phyloP scores from a whole-genome alignment of 148 eudicot genomes.

The Talinum fruticosum region DNA sequence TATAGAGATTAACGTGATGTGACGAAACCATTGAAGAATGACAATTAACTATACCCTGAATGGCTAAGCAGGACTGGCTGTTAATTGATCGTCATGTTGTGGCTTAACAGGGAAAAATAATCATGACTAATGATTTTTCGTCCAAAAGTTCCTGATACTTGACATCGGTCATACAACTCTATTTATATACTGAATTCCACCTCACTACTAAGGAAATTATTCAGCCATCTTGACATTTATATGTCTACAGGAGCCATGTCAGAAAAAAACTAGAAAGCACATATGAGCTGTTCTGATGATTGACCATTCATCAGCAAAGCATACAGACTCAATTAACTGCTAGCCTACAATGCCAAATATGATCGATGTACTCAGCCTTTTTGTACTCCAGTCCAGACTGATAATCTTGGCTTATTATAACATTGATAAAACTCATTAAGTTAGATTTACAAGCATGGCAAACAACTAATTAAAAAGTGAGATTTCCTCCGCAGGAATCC shows the following conservation, averaged over 20 bases:
- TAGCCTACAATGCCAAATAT: neutral
- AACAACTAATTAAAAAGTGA: neutral
- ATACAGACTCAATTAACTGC: neutral
- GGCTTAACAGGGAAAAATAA: neutral
- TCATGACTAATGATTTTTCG: neutral
- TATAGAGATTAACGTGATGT: neutral
- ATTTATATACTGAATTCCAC: neutral
- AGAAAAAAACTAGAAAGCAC: neutral
- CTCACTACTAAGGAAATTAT: neutral
- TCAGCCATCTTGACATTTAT: neutral
- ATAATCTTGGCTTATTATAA: neutral
- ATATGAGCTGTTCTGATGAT: neutral
- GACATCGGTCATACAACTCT: neutral
- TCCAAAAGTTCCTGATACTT: neutral
- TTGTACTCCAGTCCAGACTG: neutral
- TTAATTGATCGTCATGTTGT: neutral
- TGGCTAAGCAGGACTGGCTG: neutral
- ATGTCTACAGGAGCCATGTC: neutral
- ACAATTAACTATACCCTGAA: neutral
- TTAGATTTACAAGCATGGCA: neutral
- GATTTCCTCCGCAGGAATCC: slow-evolving; percentile 14
- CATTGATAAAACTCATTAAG: neutral
- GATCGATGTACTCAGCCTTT: neutral
- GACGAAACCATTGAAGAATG: neutral
- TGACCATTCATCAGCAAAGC: neutral